phyloP scores from a whole-genome alignment of 106 monocot genomes.

The Apostasia shenzhenica region DNA sequence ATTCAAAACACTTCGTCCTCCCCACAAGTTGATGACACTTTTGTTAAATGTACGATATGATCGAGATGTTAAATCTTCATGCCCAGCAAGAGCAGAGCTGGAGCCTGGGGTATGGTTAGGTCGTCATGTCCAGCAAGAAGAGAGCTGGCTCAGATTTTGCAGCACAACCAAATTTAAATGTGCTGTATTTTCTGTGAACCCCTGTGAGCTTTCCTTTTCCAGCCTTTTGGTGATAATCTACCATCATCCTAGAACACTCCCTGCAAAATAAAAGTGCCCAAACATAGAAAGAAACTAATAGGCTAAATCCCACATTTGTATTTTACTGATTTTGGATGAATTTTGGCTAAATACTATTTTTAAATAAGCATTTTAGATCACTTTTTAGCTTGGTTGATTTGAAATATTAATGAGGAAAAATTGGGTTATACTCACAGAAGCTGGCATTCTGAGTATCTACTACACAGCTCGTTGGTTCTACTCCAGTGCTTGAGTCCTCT shows the following conservation, averaged over 20 bases:
- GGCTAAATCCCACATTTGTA: background rate
- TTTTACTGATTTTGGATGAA: too few relatives aligned
- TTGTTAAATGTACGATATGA: too few relatives aligned
- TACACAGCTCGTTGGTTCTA: constrained; percentile 49
- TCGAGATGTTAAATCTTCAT: too few relatives aligned
- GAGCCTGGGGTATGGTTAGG: background rate
- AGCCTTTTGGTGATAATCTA: constrained; percentile 65
- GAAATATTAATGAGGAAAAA: too few relatives aligned
- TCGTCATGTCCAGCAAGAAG: constrained; percentile 40
- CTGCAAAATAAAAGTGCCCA: constrained; percentile 14
- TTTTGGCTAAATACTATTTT: too few relatives aligned
- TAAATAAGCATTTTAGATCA: too few relatives aligned
- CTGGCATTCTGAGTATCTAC: constrained; percentile 61
- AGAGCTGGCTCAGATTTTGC: constrained; percentile 62
- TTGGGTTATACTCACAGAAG: constrained; percentile 42
- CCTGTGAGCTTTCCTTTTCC: constrained; percentile 60
- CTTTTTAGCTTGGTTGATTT: too few relatives aligned
- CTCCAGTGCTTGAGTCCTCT: constrained; percentile 55
- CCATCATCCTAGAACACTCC: constrained; percentile 80
- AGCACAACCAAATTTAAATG: constrained; percentile 61
- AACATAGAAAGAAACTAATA: constrained; percentile 1
- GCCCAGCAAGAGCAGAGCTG: too few relatives aligned
- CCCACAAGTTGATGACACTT: too few relatives aligned
- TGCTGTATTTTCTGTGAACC: constrained; percentile 68
- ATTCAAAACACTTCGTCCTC: too few relatives aligned